Conservation (phyloP, 371 early-diverging fungal genomes). For the Catenaria anguillulae region DNA sequence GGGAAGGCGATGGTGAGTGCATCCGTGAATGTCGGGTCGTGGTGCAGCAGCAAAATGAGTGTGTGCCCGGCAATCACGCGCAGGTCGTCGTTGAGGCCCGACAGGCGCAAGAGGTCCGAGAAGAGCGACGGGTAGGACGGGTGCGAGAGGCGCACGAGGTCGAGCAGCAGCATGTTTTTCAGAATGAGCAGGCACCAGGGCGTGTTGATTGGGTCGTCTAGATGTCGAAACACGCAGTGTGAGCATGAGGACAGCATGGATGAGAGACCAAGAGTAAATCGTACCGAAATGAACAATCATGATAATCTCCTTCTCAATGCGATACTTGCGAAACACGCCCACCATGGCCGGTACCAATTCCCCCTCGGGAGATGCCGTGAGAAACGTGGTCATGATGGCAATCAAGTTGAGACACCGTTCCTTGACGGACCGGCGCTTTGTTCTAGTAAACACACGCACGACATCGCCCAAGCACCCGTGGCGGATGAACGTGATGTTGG, state of each 20-base stretch:
- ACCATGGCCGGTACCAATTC: neutral
- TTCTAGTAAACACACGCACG: neutral
- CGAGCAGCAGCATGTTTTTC: neutral
- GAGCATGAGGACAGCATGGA: neutral
- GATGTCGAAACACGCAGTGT: neutral
- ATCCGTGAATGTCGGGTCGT: neutral
- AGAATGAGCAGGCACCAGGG: neutral
- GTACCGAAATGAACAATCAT: neutral
- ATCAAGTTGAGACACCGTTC: neutral
- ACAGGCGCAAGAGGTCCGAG: neutral
- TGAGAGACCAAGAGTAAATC: neutral
- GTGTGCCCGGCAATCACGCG: constrained; percentile 1
- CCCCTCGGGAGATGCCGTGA: neutral
- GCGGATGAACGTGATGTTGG: neutral
- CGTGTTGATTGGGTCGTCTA: neutral
- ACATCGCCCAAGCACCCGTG: neutral
- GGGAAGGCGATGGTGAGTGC: neutral
- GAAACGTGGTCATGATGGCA: neutral
- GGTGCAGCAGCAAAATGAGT: neutral
- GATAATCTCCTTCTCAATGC: neutral
- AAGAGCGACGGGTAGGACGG: neutral
- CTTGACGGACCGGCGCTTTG: neutral
- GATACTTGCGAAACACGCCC: neutral
- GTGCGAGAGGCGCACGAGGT: neutral
- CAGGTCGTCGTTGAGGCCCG: constrained; percentile 4